A percentile compares a stretch with the other conserved stretches of the same genome.
phyloP scores from a whole-genome alignment of 2,329 filamentous ascomycete species.

The Claviceps sp. region DNA sequence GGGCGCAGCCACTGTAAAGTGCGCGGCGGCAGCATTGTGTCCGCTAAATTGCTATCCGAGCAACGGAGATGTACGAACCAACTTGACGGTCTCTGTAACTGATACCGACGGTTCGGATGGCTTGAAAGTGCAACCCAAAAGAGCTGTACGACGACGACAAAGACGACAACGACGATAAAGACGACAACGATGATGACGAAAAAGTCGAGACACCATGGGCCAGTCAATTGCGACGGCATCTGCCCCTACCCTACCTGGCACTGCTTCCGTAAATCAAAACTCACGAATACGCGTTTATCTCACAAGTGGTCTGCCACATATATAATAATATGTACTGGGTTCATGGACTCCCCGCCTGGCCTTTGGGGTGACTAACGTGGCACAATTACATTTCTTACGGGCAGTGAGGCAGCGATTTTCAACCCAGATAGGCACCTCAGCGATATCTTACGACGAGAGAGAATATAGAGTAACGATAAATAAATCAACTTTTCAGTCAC shows the following conservation, averaged over 20 bases:
- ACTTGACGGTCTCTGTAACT: no score
- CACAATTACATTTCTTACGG: no score
- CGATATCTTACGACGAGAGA: not conserved
- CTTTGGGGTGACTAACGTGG: no score
- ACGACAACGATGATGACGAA: not conserved
- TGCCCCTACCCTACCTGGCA: not conserved
- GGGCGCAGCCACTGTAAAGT: no score
- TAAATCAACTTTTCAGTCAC: slow-evolving; percentile 1
- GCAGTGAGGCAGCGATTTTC: no score
- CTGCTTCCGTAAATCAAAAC: not conserved
- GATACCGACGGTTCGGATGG: no score
- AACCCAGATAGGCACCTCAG: no score
- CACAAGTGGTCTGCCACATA: not conserved
- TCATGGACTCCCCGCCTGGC: not conserved
- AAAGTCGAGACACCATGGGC: not conserved
- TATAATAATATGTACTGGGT: not conserved
- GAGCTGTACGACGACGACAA: no score
- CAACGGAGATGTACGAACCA: no score
- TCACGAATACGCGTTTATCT: not conserved
- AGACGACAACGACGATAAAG: not conserved
- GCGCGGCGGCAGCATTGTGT: no score
- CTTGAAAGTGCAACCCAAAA: no score
- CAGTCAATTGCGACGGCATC: not conserved
- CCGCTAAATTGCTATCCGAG: no score
- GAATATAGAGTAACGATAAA: slow-evolving; percentile 2